Evolutionary conservation across 805 yeast species (phyloP), one percentile per base, ranked within the genome.

Genomic region (Metschnikowia santaceciliae): DNA sequence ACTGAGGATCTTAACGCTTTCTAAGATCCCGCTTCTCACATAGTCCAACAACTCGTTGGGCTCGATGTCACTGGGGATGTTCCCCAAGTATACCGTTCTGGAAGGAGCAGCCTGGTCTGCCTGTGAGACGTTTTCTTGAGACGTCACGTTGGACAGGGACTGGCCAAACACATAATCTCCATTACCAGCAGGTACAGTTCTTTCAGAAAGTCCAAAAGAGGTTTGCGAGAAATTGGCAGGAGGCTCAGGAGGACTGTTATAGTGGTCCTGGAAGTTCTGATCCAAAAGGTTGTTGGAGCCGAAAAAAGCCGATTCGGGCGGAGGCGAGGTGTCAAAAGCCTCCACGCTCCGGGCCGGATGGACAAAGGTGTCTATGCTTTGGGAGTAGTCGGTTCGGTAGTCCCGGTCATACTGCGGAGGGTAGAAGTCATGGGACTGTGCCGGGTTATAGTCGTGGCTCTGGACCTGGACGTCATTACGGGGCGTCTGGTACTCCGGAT

Each of bases 81-180:
- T 90, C 14, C 97, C 97, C 61, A 92, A 74, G 64, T 90, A 89
- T 8, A 92, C 96, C 0, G 97, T 90, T 66, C 97, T 81, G 19
- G 90, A 84, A 36, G 87, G 87, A 2, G 86, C 85, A 2, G 47
- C 50, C 15, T 47, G 55, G 36, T 46, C 55, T 14, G 34, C 23
- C 8, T 44, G 47, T 3, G 40, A 20, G 4, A 36, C 32, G 15
- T 23, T 32, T 11, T 44, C 47, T 17, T 44, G 47, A 35, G 40
- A 35, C 14, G 34, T 33, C 2, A 15, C 17, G 17, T 44, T 44
- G 14, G 47, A 32, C 32, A 23, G 47, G 6, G 47, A 14, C 7
- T 35, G 14, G 10, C 23, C 17, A 17, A 32, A 44, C 7, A 15
- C 47, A 42, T 33, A 34, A 1, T 44, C 47, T n/a, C 26, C 36